Conservation (phyloP, 306 rosid species). For the Acmispon strigosus region DNA sequence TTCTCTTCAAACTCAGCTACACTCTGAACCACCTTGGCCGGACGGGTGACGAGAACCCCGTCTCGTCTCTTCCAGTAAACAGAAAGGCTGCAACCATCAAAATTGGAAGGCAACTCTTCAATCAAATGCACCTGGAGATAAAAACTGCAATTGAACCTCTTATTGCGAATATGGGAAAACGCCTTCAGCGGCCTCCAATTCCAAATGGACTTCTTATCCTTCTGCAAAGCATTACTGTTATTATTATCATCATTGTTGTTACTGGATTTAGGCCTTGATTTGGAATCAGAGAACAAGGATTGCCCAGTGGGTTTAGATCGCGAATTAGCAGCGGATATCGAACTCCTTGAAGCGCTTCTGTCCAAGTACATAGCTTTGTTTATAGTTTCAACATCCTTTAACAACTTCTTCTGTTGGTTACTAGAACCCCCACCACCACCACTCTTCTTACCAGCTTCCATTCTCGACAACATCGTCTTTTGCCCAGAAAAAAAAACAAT, state of each 20-base stretch:
- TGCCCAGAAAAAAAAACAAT: background rate
- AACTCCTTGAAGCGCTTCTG: slow-evolving; percentile 36
- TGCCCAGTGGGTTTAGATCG: slow-evolving; percentile 34
- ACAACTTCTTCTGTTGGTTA: slow-evolving; percentile 39
- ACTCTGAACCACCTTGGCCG: slow-evolving; percentile 49
- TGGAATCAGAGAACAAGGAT: slow-evolving; percentile 36
- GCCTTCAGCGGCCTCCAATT: slow-evolving; percentile 83
- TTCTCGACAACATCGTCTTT: slow-evolving; percentile 57
- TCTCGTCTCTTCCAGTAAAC: slow-evolving; percentile 89
- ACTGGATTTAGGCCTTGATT: slow-evolving; percentile 34
- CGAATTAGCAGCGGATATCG: slow-evolving; percentile 18
- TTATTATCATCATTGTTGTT: slow-evolving; percentile 18
- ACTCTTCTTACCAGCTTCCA: slow-evolving; percentile 54
- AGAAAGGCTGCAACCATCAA: slow-evolving; percentile 46
- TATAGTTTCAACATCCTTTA: slow-evolving; percentile 70
- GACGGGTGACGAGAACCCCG: slow-evolving; percentile 51
- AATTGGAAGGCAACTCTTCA: slow-evolving; percentile 56
- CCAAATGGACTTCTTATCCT: slow-evolving; percentile 91
- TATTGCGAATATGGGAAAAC: slow-evolving; percentile 57
- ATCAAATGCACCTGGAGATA: slow-evolving; percentile 72
- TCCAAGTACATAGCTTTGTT: slow-evolving; percentile 60
- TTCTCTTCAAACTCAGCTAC: slow-evolving; percentile 68
- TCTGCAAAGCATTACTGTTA: slow-evolving; percentile 29
- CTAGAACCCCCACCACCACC: slow-evolving; percentile 42
- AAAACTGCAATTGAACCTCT: slow-evolving; percentile 78